These are phyloP conservation scores for Talaromyces albobiverticillius DNA, from an alignment of 2,329 filamentous ascomycete genomes.

Conservation along the genomic window DNA sequence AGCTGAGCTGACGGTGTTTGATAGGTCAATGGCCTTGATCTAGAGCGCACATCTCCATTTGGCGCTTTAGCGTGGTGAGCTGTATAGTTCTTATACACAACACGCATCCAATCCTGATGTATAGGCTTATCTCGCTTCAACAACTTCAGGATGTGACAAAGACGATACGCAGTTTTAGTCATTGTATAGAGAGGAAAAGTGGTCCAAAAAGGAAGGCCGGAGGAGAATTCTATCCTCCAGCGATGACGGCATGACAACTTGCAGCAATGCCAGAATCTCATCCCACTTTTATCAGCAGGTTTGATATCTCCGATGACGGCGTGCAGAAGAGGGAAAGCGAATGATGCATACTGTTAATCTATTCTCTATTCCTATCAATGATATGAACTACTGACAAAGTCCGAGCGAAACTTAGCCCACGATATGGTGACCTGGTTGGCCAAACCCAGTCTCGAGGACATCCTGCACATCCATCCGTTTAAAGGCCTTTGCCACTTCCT, in stretches of 20 bases:
- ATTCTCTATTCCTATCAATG: neutral
- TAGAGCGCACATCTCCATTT: neutral
- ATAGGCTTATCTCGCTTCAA: neutral
- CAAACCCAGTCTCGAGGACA: conserved; percentile 18
- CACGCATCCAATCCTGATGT: neutral
- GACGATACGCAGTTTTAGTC: neutral
- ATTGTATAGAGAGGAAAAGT: neutral
- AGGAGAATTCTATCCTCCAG: conserved; percentile 1
- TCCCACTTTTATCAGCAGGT: neutral
- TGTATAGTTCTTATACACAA: neutral
- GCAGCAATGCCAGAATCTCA: too few relatives aligned
- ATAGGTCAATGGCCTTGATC: neutral
- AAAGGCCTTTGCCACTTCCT: conserved; percentile 69
- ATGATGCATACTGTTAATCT: neutral
- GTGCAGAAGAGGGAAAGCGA: too few relatives aligned
- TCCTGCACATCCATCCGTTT: conserved; percentile 61
- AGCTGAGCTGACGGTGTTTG: neutral
- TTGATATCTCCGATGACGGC: neutral
- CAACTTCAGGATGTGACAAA: neutral
- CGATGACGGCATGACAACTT: too few relatives aligned
- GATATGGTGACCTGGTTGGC: too few relatives aligned
- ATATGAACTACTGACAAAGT: too few relatives aligned
- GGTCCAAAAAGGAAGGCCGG: neutral
- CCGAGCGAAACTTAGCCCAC: too few relatives aligned
- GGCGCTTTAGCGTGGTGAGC: conserved; percentile 4